Conservation (phyloP, 2,329 filamentous ascomycete genomes). For the Geosmithia putterillii region DNA sequence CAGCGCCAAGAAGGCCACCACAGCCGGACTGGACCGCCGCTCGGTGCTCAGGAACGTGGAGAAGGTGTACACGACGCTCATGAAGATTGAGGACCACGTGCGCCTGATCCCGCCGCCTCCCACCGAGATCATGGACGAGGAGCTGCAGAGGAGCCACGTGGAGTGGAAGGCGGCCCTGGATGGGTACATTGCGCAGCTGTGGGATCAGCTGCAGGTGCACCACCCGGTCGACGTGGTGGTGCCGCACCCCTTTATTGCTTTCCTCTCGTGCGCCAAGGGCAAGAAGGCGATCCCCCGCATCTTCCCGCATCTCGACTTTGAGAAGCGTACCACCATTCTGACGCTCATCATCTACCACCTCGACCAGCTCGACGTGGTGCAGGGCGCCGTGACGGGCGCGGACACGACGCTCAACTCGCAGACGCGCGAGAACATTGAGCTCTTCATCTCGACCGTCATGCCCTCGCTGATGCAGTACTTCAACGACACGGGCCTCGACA, state of each 20-base stretch:
- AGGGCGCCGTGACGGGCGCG: conserved; percentile 59
- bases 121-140: conserved; percentile 45
- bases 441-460: conserved; percentile 82
- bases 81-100: conserved; percentile 90
- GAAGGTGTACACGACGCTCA: conserved; percentile 72
- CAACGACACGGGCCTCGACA: conserved; percentile 79
- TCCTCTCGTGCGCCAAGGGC: conserved; percentile 88
- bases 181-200: conserved; percentile 67
- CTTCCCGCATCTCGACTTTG: conserved; percentile 83
- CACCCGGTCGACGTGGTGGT: conserved; percentile 73
- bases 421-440: conserved; percentile 82
- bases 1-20: conserved; percentile 29
- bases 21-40: conserved; percentile 59
- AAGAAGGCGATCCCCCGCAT: conserved; percentile 93
- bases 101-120: conserved; percentile 58
- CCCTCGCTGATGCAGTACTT: conserved; percentile 82
- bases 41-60: conserved; percentile 79
- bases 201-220: conserved; percentile 81
- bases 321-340: conserved; percentile 87
- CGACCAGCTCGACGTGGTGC: conserved; percentile 82
- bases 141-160: conserved; percentile 60
- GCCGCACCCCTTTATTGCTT: conserved; percentile 88
- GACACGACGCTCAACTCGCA: conserved; percentile 60
- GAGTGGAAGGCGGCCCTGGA: conserved; percentile 55
- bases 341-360: conserved; percentile 94